These are phyloP conservation scores for Coprinellus micaceus DNA, from an alignment of 768 basidiomycete species.

Conservation along the genomic window DNA sequence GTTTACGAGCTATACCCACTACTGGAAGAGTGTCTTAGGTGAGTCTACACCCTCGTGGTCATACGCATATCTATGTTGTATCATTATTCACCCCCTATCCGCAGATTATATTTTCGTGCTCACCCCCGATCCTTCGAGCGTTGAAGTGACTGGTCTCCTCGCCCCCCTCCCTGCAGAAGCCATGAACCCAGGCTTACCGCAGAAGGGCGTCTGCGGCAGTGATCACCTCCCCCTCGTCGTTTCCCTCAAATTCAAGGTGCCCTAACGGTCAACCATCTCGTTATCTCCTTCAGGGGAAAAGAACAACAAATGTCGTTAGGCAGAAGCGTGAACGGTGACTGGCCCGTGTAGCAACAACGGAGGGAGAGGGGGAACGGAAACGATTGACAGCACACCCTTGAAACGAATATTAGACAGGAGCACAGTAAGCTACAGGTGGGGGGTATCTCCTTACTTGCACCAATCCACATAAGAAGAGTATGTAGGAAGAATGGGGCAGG, in stretches of 20 bases:
- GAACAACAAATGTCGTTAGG: too few relatives aligned
- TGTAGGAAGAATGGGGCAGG: neutral
- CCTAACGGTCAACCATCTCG: slow-evolving; percentile 11
- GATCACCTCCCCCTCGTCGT: slow-evolving; percentile 83
- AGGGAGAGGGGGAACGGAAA: too few relatives aligned
- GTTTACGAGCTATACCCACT: slow-evolving; percentile 87
- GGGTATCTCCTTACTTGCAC: neutral
- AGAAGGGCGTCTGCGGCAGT: slow-evolving; percentile 72
- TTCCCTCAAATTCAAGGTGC: slow-evolving; percentile 43
- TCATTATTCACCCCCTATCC: neutral
- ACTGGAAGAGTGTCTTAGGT: slow-evolving; percentile 84
- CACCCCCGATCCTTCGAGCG: slow-evolving; percentile 34
- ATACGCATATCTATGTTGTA: neutral
- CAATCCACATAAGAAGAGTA: neutral
- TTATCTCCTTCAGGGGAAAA: slow-evolving; percentile 4
- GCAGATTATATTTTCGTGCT: slow-evolving; percentile 89
- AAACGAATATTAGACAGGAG: slow-evolving; percentile 4
- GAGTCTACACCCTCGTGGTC: slow-evolving; percentile 11
- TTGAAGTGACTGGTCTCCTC: slow-evolving; percentile 52
- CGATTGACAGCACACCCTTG: slow-evolving; percentile 5
- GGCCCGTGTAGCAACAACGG: too few relatives aligned
- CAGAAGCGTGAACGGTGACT: too few relatives aligned
- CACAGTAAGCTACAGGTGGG: neutral
- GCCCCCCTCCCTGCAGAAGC: slow-evolving; percentile 55
- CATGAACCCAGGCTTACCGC: slow-evolving; percentile 74